Evolutionary conservation across 75 land plant species (phyloP), one percentile per base, ranked within the genome.

Genomic region (Pinus tabuliformis): DNA sequence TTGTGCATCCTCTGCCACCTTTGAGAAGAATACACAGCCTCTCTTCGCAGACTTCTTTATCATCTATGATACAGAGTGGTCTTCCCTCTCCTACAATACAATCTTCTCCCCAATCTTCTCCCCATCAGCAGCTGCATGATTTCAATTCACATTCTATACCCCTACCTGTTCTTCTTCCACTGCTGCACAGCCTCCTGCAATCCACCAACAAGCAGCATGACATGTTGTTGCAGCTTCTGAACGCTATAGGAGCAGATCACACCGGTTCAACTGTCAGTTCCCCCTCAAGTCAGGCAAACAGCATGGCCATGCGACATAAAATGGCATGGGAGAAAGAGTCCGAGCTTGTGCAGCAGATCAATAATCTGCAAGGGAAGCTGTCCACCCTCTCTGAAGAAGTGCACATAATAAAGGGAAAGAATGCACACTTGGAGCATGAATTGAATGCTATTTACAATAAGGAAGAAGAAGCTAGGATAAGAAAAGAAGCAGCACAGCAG

Each of bases 1-100:
- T 68, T 68, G 45, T 68, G 72, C 72, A 68, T n/a, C 68, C 68
- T 20, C 72, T 68, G 18, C 72, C 72, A 18, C 72, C 72, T 39
- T 42, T 68, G 11, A 39, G 72, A 42, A 68, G 72, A 68, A 42
- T 68, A 45, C 72, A 68, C 72, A 68, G 72, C 52, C 72, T 68
- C 36, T 64, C 68, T 5, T 42, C 72, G 5, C 70, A 37, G 49
- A 39, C 70, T 39, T 37, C 70, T 66, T 37, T 36, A 65, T 30
- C 68, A 14, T 64, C 68, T 64, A n/a, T n/a, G 3, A 11, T 33
- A 5, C 30, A 39, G 11, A 3, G 45, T 3, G 22, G 42, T n/a
- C 72, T n/a, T 37, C 13, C n/a, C n/a, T 42, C 52, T 42, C 72
- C 72, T 3, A 7, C 22, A 39, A n/a, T 16, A 42, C 33, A 37